These are phyloP conservation scores for Dissoconium aciculare DNA, from an alignment of 2,329 filamentous ascomycete genomes.

Conservation along the genomic window DNA sequence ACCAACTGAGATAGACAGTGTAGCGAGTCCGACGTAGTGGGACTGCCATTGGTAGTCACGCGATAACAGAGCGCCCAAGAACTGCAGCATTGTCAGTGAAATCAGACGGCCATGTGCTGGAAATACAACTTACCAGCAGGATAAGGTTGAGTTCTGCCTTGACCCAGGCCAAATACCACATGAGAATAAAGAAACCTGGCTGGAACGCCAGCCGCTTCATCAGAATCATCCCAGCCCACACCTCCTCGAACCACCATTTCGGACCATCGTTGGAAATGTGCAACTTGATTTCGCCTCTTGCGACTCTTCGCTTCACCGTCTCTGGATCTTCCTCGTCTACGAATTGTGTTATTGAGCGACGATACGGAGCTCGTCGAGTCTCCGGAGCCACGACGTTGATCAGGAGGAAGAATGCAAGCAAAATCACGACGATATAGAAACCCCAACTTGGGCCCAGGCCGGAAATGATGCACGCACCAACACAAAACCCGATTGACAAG, in stretches of 20 bases:
- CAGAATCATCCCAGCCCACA: conserved; percentile 53
- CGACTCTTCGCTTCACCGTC: conserved; percentile 40
- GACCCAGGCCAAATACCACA: conserved; percentile 63
- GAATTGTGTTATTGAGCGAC: conserved; percentile 53
- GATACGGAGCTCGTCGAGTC: conserved; percentile 52
- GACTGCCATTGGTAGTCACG: conserved; percentile 50
- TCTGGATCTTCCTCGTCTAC: conserved; percentile 29
- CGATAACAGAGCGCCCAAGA: conserved; percentile 56
- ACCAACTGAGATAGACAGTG: conserved; percentile 52
- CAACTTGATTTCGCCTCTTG: conserved; percentile 61
- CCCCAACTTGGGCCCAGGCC: conserved; percentile 53
- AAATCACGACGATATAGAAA: conserved; percentile 57
- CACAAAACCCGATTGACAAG: conserved; percentile 54
- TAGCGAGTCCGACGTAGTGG: conserved; percentile 50
- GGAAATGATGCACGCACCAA: conserved; percentile 57
- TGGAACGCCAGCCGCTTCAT: conserved; percentile 58
- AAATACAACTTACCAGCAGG: conserved; percentile 41
- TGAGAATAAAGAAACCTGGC: conserved; percentile 56
- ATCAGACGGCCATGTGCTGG: neutral
- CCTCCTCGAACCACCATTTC: conserved; percentile 62
- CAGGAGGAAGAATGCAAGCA: conserved; percentile 49
- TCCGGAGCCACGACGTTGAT: conserved; percentile 60
- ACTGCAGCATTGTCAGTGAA: conserved; percentile 23
- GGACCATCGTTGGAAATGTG: conserved; percentile 58
- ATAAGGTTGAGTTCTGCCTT: conserved; percentile 62